These are phyloP conservation scores for Solanum pinnatisectum DNA, from an alignment of 257 asterid genomes.

Conservation along the genomic window DNA sequence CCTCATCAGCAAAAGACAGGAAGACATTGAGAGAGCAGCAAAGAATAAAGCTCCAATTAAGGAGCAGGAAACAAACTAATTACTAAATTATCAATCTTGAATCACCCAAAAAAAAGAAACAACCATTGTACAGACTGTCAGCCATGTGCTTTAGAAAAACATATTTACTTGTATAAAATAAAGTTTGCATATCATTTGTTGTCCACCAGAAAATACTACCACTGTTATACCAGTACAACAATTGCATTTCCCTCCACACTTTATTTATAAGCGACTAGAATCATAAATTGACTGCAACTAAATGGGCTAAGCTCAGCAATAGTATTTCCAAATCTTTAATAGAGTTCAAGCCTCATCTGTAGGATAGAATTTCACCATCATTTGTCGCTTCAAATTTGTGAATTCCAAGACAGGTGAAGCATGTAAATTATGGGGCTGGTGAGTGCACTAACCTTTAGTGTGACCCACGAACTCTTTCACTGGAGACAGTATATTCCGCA, in stretches of 20 bases:
- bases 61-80: neutral
- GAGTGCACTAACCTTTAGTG: constrained; percentile 59
- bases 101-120: neutral
- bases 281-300: neutral
- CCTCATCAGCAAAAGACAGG: neutral
- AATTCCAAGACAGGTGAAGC: neutral
- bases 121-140: neutral
- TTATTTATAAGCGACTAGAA: neutral
- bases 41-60: neutral
- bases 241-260: neutral
- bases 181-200: neutral
- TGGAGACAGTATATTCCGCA: constrained; percentile 85
- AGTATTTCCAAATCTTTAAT: neutral
- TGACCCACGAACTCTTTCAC: constrained; percentile 91
- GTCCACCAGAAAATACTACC: neutral
- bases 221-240: neutral
- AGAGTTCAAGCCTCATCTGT: neutral
- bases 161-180: neutral
- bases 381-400: neutral
- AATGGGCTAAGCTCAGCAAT: neutral
- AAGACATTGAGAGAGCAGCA: neutral
- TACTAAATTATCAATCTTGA: neutral
- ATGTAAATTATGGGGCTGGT: neutral
- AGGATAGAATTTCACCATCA: neutral
- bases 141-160: neutral